Evolutionary conservation across 2,329 filamentous ascomycete species (phyloP), one percentile per base, ranked within the genome.

Genomic region (Pseudogymnoascus sp.): DNA sequence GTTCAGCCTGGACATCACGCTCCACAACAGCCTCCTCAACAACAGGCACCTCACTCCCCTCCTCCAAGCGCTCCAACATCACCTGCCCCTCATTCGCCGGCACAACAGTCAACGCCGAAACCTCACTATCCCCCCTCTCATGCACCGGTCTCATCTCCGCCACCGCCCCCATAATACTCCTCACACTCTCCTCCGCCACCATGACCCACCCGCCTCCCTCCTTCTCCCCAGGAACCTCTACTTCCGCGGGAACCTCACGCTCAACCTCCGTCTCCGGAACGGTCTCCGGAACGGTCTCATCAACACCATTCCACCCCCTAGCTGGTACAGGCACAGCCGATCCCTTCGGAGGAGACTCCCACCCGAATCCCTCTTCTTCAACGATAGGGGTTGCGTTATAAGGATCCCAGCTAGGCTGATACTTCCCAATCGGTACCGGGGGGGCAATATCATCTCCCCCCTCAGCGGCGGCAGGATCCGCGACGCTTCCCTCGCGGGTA

Each of bases 301-400:
- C 47, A 2, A 53, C 47, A 1, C 47, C 47, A 6, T 4, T 16
- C 47, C 47, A 53, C 8, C 47, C 47, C 1, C 1, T 4, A 3
- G 47, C 47, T 3, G 47, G 47, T 0, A 53, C 47, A 31, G 47
- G 47, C 6, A 53, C 47, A 2, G 47, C 47, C 5, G 23, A 28
- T 28, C 47, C 47, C 47, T 53, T 53, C 7, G 7, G 14, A 7
- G 47, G 47, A n/a, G 2, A 5, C 18, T 66, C 71, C 31, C 69
- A 69, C 18, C 75, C 71, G 59, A 71, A 74, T 28, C 67, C 70
- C 16, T 71, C 70, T 66, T 77, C 75, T 66, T 78, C 74, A 50
- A 73, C 69, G 44, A 77, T 70, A n/a, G 74, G 73, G 50, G 74
- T 71, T 7, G 70, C 71, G 59, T 71, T 71, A 44, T 69, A 73